phyloP scores from a whole-genome alignment of 257 asterid genomes.

The Striga asiatica region DNA sequence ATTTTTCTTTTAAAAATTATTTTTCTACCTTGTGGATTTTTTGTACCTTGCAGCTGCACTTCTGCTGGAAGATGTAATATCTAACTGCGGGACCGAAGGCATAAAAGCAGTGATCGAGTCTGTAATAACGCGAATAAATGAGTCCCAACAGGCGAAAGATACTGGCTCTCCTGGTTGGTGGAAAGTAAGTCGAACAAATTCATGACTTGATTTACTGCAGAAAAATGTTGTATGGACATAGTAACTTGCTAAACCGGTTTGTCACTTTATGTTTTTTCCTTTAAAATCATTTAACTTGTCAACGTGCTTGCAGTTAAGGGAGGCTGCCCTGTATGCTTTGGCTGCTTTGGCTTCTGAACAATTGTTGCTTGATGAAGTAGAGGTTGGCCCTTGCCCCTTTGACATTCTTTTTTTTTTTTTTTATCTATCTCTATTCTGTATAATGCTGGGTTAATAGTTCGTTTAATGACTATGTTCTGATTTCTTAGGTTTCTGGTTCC shows the following conservation, averaged over 20 bases:
- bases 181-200: constrained; percentile 60
- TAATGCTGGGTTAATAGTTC: constrained; percentile 3
- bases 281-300: constrained; percentile 8
- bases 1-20: background rate
- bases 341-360: constrained; percentile 82
- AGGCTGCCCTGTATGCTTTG: constrained; percentile 87
- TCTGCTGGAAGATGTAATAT: constrained; percentile 70
- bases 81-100: constrained; percentile 59
- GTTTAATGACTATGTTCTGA: constrained; percentile 10
- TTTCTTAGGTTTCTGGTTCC: constrained; percentile 51
- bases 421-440: constrained; percentile 5
- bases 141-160: constrained; percentile 74
- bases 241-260: too few relatives aligned
- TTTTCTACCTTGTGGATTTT: background rate
- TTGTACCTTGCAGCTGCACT: constrained; percentile 50
- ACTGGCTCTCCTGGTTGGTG: constrained; percentile 75
- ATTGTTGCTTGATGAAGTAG: constrained; percentile 67
- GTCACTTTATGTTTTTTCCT: too few relatives aligned
- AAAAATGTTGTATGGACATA: background rate
- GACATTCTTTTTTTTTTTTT: constrained; percentile 10
- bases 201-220: background rate
- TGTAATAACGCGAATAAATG: constrained; percentile 60
- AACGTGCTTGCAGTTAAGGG: constrained; percentile 56
- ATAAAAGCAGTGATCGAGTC: constrained; percentile 74
- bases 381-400: constrained; percentile 36